These are phyloP conservation scores for Cercospora zeina DNA, from an alignment of 2,329 filamentous ascomycete species.

Conservation along the genomic window DNA sequence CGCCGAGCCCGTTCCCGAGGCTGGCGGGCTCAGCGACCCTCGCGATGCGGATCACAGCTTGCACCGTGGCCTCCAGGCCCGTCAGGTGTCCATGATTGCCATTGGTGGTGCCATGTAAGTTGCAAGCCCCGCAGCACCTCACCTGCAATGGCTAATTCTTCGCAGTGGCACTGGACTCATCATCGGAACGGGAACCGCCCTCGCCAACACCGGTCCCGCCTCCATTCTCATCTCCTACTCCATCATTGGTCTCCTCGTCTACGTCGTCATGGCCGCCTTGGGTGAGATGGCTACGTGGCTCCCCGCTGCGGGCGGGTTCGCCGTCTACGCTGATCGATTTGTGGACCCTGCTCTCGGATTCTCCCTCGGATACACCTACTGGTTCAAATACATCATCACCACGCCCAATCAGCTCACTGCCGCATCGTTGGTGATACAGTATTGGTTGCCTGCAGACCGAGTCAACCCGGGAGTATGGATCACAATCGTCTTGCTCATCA, in stretches of 20 bases:
- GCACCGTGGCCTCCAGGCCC: conserved; percentile 55
- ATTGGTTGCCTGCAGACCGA: conserved; percentile 61
- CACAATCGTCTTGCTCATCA: conserved; percentile 54
- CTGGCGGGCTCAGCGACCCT: conserved; percentile 30
- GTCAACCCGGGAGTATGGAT: conserved; percentile 62
- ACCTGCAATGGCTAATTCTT: background rate
- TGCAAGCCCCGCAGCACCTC: background rate
- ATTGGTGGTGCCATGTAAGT: conserved; percentile 58
- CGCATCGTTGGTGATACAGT: conserved; percentile 74
- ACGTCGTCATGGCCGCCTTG: conserved; percentile 76
- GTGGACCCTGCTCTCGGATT: conserved; percentile 80
- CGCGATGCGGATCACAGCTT: conserved; percentile 41
- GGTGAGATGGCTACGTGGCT: conserved; percentile 86
- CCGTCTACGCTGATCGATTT: conserved; percentile 76
- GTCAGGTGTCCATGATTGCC: conserved; percentile 64
- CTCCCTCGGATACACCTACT: conserved; percentile 63
- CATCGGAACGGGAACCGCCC: conserved; percentile 61
- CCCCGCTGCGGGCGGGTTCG: conserved; percentile 75
- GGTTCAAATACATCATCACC: conserved; percentile 73
- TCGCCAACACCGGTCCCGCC: conserved; percentile 57
- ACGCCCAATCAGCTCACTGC: conserved; percentile 85
- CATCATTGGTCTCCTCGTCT: conserved; percentile 70
- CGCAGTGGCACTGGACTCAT: conserved; percentile 72
- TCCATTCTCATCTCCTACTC: conserved; percentile 72
- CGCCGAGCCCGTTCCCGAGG: conserved; percentile 17